Percentiles rank a stretch among this genome's conserved stretches.
Conservation (phyloP, 345 rosid species). For the Brassica incana region DNA sequence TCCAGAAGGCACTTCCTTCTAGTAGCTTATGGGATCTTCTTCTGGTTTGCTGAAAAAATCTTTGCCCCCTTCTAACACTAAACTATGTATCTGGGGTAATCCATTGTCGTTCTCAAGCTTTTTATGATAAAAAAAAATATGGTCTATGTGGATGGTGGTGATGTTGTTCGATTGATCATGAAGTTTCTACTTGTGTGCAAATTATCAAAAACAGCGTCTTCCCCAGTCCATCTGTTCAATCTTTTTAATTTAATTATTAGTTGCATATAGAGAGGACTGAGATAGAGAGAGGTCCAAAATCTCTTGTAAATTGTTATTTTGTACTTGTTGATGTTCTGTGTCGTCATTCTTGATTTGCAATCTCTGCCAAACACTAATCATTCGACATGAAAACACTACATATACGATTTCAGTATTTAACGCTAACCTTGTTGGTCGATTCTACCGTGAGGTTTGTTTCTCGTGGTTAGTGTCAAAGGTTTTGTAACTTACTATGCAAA, state of each 20-base stretch:
- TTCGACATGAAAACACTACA: not conserved
- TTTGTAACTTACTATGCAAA: not conserved
- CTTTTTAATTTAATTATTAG: not conserved
- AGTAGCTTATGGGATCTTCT: conserved; percentile 27
- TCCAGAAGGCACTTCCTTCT: conserved; percentile 82
- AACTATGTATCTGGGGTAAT: conserved; percentile 31
- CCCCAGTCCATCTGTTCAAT: conserved; percentile 19
- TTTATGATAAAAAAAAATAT: conserved; percentile 9
- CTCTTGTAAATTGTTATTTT: not conserved
- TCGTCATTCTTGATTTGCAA: not conserved
- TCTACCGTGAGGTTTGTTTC: not conserved
- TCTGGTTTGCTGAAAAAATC: conserved; percentile 15
- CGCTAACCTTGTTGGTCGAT: not conserved
- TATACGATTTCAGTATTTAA: not conserved
- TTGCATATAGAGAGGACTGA: no score
- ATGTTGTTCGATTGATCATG: conserved; percentile 37
- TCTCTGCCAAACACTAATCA: not conserved
- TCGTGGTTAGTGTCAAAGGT: not conserved
- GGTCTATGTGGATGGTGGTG: conserved; percentile 32
- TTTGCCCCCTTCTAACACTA: conserved; percentile 23
- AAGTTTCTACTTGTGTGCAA: conserved; percentile 40
- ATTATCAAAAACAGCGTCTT: conserved; percentile 30
- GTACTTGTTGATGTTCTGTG: not conserved
- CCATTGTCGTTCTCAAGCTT: conserved; percentile 31
- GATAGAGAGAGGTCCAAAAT: not conserved